Conservation (phyloP, 257 asterid species). For the Forsythia viridissima region DNA sequence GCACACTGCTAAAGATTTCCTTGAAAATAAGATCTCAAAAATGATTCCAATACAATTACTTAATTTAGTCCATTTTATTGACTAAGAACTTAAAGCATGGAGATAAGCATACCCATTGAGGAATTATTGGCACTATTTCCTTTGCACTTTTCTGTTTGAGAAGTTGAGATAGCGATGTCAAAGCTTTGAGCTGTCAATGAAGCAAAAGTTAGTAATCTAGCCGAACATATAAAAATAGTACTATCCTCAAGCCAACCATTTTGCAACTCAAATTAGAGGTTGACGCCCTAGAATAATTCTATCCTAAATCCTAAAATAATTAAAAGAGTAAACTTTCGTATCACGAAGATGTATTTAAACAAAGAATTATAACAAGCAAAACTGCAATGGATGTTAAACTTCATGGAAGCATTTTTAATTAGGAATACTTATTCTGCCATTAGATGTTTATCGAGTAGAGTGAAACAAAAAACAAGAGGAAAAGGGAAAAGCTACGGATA, state of each 20-base stretch:
- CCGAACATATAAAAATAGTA: constrained; percentile 17
- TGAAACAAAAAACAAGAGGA: not conserved
- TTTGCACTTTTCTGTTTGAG: constrained; percentile 64
- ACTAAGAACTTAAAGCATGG: constrained; percentile 9
- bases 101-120: constrained; percentile 80
- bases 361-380: not conserved
- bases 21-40: constrained; percentile 14
- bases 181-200: constrained; percentile 84
- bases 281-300: not conserved
- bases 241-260: constrained; percentile 10
- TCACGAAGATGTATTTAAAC: not conserved
- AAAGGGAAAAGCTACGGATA: not conserved
- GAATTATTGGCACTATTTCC: constrained; percentile 67
- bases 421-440: not conserved
- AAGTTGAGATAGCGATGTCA: constrained; percentile 72
- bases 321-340: not conserved
- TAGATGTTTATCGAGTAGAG: not conserved
- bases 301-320: not conserved
- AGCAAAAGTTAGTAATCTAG: constrained; percentile 22
- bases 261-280: not conserved
- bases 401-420: not conserved
- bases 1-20: constrained; percentile 17
- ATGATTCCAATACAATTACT: not conserved
- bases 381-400: constrained; percentile 4
- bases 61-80: constrained; percentile 3